Percentiles rank a stretch among this genome's conserved stretches.
These are phyloP conservation scores for Pisolithus microcarpus DNA, from an alignment of 768 basidiomycete species.

Conservation along the genomic window DNA sequence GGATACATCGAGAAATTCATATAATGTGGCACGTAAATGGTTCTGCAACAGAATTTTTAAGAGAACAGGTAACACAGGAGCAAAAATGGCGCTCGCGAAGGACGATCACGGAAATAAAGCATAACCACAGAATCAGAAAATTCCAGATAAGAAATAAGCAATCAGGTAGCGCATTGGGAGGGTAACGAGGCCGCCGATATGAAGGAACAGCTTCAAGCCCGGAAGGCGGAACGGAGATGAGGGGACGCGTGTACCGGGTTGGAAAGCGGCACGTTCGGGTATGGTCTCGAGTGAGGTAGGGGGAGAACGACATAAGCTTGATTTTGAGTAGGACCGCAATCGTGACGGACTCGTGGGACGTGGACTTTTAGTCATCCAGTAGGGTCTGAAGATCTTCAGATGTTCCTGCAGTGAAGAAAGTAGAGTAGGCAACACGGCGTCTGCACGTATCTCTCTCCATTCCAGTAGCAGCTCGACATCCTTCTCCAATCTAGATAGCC, in stretches of 20 bases:
- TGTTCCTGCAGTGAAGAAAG: constrained; percentile 15
- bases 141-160: constrained; percentile 19
- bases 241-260: constrained; percentile 12
- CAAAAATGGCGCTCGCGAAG: neutral
- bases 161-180: constrained; percentile 22
- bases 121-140: constrained; percentile 15
- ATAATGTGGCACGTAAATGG: too few species aligned
- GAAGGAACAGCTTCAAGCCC: constrained; percentile 21
- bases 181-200: constrained; percentile 24
- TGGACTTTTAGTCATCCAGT: constrained; percentile 11
- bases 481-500: constrained; percentile 31
- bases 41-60: too few species aligned
- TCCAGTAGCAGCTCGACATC: constrained; percentile 29
- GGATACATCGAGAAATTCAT: too few species aligned
- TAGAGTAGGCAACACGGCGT: constrained; percentile 10
- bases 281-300: constrained; percentile 32
- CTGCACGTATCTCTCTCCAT: constrained; percentile 22
- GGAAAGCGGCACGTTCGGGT: constrained; percentile 28
- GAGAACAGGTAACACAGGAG: neutral
- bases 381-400: constrained; percentile 19
- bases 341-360: constrained; percentile 12
- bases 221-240: constrained; percentile 18
- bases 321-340: constrained; percentile 19
- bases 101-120: neutral
- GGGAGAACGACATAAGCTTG: constrained; percentile 16